These are phyloP conservation scores for Aspergillus wentii DNA, from an alignment of 495 filamentous ascomycete species.

Conservation along the genomic window DNA sequence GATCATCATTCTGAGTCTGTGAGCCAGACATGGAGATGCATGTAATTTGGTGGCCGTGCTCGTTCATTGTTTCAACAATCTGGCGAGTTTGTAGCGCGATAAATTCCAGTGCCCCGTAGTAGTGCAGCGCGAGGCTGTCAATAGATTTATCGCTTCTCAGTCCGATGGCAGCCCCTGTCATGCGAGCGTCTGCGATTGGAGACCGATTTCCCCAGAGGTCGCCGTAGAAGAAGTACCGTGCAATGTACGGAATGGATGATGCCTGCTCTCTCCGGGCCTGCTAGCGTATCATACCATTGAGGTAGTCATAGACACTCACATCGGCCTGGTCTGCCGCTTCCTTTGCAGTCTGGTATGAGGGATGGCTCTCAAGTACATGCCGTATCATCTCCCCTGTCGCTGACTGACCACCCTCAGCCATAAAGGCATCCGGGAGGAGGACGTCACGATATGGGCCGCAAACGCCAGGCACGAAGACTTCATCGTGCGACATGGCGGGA, in stretches of 20 bases:
- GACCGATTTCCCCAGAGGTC: constrained; percentile 87
- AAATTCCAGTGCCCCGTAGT: constrained; percentile 86
- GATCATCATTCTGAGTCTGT: constrained; percentile 76
- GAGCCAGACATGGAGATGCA: constrained; percentile 90
- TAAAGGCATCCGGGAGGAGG: constrained; percentile 73
- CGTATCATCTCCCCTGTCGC: constrained; percentile 83
- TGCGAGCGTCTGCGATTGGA: constrained; percentile 76
- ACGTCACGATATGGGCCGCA: constrained; percentile 90
- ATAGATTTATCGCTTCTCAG: constrained; percentile 69
- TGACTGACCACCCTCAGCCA: constrained; percentile 85
- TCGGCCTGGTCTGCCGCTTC: constrained; percentile 61
- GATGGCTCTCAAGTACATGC: constrained; percentile 80
- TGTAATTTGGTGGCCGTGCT: constrained; percentile 64
- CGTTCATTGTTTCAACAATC: constrained; percentile 80
- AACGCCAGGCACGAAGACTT: constrained; percentile 80
- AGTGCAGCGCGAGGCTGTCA: constrained; percentile 72
- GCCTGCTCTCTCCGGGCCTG: constrained; percentile 54
- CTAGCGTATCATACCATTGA: constrained; percentile 70
- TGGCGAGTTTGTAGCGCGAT: constrained; percentile 85
- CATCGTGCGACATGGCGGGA: constrained; percentile 77
- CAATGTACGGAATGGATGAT: constrained; percentile 66
- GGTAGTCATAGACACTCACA: constrained; percentile 76
- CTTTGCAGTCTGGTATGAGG: constrained; percentile 63
- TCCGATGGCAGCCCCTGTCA: constrained; percentile 76
- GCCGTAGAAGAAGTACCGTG: constrained; percentile 82